Conservation (phyloP, 495 filamentous ascomycete genomes). For the Tuber brumale region DNA sequence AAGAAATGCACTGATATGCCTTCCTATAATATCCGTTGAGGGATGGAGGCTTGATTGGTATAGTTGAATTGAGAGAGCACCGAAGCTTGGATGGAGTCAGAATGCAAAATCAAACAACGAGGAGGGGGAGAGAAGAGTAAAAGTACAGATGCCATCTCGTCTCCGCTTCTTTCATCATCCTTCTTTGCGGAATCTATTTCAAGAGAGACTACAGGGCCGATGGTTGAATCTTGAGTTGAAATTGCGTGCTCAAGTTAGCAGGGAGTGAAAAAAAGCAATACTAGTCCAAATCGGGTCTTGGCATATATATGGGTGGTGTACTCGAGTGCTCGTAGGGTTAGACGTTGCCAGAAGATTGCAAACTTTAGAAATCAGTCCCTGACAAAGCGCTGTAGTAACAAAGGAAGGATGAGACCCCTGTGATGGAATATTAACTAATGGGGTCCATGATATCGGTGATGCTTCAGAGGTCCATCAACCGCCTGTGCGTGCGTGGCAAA, state of each 20-base stretch:
- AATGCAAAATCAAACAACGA: constrained; percentile 21
- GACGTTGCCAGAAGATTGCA: constrained; percentile 20
- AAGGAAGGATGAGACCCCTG: constrained; percentile 12
- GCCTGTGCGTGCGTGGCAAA: background rate
- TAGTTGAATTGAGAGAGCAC: constrained; percentile 11
- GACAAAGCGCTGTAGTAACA: background rate
- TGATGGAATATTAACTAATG: constrained; percentile 22
- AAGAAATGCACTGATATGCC: constrained; percentile 10
- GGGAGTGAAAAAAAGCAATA: constrained; percentile 22
- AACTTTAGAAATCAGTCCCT: constrained; percentile 10
- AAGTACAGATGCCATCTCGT: constrained; percentile 18
- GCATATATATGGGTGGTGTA: constrained; percentile 6
- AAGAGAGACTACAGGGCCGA: constrained; percentile 34
- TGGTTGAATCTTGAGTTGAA: constrained; percentile 31
- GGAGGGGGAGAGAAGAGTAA: constrained; percentile 14
- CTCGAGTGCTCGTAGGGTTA: no score
- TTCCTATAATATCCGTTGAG: constrained; percentile 5
- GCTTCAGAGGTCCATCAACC: background rate
- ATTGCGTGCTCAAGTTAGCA: constrained; percentile 38
- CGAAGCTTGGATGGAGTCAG: constrained; percentile 21
- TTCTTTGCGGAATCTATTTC: constrained; percentile 17
- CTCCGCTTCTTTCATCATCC: constrained; percentile 17
- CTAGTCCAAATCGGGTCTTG: constrained; percentile 22
- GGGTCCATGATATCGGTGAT: constrained; percentile 30
- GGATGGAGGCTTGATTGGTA: constrained; percentile 10